These are phyloP conservation scores for Aphanomyces astaci DNA, from an alignment of 352 stramenopile genomes.

Conservation along the genomic window DNA sequence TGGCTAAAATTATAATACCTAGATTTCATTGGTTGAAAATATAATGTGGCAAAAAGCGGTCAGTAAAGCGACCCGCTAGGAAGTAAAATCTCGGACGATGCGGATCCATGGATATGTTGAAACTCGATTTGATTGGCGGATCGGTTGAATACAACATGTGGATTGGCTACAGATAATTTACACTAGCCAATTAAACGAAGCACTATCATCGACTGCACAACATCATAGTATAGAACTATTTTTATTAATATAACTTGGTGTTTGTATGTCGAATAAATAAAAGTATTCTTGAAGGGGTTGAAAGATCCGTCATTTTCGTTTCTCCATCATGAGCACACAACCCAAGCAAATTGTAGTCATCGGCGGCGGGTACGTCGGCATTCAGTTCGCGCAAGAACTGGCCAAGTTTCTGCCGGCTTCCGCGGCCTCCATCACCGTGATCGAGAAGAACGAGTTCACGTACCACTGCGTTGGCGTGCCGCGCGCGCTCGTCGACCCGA, in stretches of 20 bases:
- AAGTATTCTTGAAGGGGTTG: neutral
- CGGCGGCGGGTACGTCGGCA: constrained; percentile 33
- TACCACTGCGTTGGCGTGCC: constrained; percentile 40
- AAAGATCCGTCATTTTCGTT: too few relatives aligned
- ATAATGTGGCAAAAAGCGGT: neutral
- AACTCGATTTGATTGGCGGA: constrained; percentile 13
- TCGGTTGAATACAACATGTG: neutral
- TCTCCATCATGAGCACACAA: constrained; percentile 1
- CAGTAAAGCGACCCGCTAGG: neutral
- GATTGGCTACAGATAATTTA: neutral
- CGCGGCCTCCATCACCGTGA: constrained; percentile 33
- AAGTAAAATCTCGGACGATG: neutral
- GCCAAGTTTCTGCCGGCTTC: constrained; percentile 28
- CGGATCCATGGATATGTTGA: neutral
- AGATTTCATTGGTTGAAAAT: neutral
- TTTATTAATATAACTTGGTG: too few relatives aligned
- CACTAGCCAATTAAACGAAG: too few relatives aligned
- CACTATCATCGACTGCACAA: too few relatives aligned
- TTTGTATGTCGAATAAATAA: neutral
- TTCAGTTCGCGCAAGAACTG: constrained; percentile 37
- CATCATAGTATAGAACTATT: too few relatives aligned
- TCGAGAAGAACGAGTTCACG: constrained; percentile 47
- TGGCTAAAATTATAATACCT: neutral
- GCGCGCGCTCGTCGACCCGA: constrained; percentile 37
- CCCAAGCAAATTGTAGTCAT: constrained; percentile 5